A percentile compares a stretch with the other conserved stretches of the same genome.
Evolutionary conservation across 2,329 filamentous ascomycete genomes (phyloP).

Genomic region (Cladophialophora carrionii): DNA sequence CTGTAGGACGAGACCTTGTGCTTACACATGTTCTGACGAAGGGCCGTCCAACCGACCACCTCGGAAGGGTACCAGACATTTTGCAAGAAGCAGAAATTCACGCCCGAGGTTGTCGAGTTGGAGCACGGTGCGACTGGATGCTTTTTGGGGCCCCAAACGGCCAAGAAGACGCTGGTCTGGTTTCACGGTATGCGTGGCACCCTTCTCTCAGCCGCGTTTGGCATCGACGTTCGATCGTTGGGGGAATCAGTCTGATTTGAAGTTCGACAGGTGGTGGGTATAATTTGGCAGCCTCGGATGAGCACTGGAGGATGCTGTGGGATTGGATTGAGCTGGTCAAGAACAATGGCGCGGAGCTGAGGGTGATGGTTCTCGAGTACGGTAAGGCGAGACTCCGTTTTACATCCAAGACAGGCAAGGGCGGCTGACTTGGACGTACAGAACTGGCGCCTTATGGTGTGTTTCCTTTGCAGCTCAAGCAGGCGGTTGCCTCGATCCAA

Average conservation of each 20-base stretch:
- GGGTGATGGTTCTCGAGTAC: slow-evolving; percentile 27
- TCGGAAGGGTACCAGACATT: slow-evolving; percentile 20
- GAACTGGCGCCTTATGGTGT: slow-evolving; percentile 52
- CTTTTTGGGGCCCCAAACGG: slow-evolving; percentile 27
- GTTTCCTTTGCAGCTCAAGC: slow-evolving; percentile 51
- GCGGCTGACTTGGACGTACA: slow-evolving; percentile 19
- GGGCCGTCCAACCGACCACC: slow-evolving; percentile 18
- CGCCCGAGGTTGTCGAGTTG: slow-evolving; percentile 28
- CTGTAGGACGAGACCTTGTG: neutral
- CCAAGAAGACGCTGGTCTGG: slow-evolving; percentile 31
- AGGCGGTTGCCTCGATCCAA: slow-evolving; percentile 47
- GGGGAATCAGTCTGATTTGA: slow-evolving; percentile 2
- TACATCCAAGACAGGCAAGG: slow-evolving; percentile 11
- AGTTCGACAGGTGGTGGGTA: slow-evolving; percentile 27
- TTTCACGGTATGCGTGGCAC: slow-evolving; percentile 26
- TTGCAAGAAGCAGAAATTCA: slow-evolving; percentile 26
- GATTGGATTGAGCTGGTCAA: slow-evolving; percentile 20
- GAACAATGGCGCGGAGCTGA: slow-evolving; percentile 15
- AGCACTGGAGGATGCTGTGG: slow-evolving; percentile 26
- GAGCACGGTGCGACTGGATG: slow-evolving; percentile 24
- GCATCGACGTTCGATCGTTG: too few relatives aligned
- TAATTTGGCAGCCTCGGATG: slow-evolving; percentile 20
- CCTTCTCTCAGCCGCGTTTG: neutral
- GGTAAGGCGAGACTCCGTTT: slow-evolving; percentile 8
- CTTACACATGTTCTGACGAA: neutral